Base-by-base conservation (phyloP, 108 stramenopile species). In the Cyclotella kingstonii region DNA sequence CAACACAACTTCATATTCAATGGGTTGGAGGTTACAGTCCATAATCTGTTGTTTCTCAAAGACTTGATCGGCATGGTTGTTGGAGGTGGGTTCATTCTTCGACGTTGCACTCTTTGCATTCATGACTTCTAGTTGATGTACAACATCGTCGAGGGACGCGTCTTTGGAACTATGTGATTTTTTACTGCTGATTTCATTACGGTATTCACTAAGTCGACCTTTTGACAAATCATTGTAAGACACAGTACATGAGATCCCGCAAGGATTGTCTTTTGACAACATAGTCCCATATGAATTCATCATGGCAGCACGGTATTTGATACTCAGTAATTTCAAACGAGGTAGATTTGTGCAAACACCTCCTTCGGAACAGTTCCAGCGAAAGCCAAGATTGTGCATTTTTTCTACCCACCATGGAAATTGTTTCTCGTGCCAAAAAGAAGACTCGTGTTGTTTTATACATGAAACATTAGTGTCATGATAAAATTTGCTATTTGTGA, bases 181-280 rank as follows among this genome's bases (percentile, higher is more conserved):
- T 18, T 46, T 7, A 44, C 35, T 34, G 50, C 36, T 28, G 17
- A 21, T 19, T 22, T 59, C 67, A 39, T 41, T 38, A 5, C 15
- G 14, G 22, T 33, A 17, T 5, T 70, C 31, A 38, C 28, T 3
- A 2, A n/a, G n/a, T n/a, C n/a, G n/a, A n/a, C n/a, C n/a, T n/a
- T n/a, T n/a, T n/a, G 2, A 4, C 0, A 31, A 47, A 52, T 66
- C 53, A 22, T 19, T 23, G 12, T 52, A 31, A 0, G 49, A 38
- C 10, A 60, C 21, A 26, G 47, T 34, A 31, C 68, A 70, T 21
- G 7, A 34, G 12, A 60, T 12, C 25, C 29, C 17, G 41, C 59
- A 36, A n/a, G 68, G 68, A 46, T 70, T 70, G n/a, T 44, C 21
- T 38, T 30, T 10, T 2, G 52, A 60, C 6, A 70, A 54, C 30